These are phyloP conservation scores for Dendrocalamus latiflorus DNA, from an alignment of 202 grass and related monocot species.

Conservation along the genomic window DNA sequence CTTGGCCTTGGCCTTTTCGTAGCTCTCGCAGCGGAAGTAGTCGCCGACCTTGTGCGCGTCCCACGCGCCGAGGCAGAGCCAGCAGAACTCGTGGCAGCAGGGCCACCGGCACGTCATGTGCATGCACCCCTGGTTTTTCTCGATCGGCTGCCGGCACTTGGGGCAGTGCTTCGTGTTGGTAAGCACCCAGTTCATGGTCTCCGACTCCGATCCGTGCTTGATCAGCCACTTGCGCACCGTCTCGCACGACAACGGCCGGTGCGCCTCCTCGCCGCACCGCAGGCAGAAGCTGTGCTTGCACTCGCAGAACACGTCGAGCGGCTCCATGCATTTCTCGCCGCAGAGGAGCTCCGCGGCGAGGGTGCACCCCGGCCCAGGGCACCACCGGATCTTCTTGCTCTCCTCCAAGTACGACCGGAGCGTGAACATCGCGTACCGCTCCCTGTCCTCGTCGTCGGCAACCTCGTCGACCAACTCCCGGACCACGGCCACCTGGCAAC, in stretches of 20 bases:
- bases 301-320: constrained; percentile 22
- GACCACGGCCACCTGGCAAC: constrained; percentile 10
- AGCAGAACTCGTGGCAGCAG: too few species aligned
- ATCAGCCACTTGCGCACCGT: not conserved
- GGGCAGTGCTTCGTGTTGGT: constrained; percentile 45
- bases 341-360: constrained; percentile 6
- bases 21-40: not conserved
- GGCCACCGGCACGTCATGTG: too few species aligned
- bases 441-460: not conserved
- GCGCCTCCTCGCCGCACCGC: constrained; percentile 38
- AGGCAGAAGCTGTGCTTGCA: constrained; percentile 37
- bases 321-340: not conserved
- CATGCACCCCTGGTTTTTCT: too few species aligned
- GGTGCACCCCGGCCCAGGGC: constrained; percentile 27
- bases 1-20: too few species aligned
- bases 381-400: constrained; percentile 35
- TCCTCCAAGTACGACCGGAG: constrained; percentile 48
- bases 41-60: too few species aligned
- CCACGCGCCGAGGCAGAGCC: too few species aligned
- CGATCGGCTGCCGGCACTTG: constrained; percentile 14
- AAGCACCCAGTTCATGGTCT: constrained; percentile 27
- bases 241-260: constrained; percentile 37
- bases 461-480: constrained; percentile 24
- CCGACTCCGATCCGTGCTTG: constrained; percentile 13
- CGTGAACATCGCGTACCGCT: constrained; percentile 18